Percentiles rank a stretch among this genome's conserved stretches.
phyloP scores from a whole-genome alignment of 2,329 filamentous ascomycete genomes.

The Colletotrichum tropicicola region DNA sequence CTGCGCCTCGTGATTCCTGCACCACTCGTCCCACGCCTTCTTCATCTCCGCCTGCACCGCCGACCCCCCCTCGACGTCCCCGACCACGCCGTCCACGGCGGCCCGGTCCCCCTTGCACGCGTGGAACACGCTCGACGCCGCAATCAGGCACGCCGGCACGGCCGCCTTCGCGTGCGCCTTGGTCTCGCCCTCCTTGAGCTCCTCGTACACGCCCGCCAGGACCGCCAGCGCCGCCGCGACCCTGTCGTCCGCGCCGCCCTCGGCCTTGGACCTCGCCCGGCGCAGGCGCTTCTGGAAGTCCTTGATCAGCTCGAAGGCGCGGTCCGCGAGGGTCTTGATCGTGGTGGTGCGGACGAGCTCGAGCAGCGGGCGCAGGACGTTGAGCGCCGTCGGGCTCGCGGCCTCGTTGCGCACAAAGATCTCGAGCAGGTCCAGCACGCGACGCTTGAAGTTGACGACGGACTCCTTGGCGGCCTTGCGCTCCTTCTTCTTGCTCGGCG shows the following conservation, averaged over 20 bases:
- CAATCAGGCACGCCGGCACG: conserved; percentile 75
- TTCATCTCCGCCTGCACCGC: conserved; percentile 12
- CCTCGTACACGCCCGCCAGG: conserved; percentile 73
- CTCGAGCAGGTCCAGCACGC: conserved; percentile 86
- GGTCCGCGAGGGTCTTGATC: conserved; percentile 78
- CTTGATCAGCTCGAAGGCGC: conserved; percentile 76
- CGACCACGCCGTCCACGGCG: conserved; percentile 71
- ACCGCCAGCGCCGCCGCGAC: conserved; percentile 61
- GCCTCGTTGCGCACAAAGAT: conserved; percentile 86
- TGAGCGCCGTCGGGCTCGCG: conserved; percentile 71
- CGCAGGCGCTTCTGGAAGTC: conserved; percentile 74
- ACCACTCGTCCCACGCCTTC: conserved; percentile 30
- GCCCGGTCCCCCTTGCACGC: conserved; percentile 61
- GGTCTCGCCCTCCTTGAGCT: conserved; percentile 69
- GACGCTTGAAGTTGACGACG: conserved; percentile 94
- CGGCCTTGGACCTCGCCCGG: conserved; percentile 58
- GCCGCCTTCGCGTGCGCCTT: conserved; percentile 79
- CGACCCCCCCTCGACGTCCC: conserved; percentile 60
- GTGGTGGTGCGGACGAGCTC: conserved; percentile 78
- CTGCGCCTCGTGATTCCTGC: conserved; percentile 22
- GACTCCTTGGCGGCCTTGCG: conserved; percentile 88
- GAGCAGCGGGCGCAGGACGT: conserved; percentile 80
- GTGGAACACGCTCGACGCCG: conserved; percentile 69
- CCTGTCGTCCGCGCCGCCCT: conserved; percentile 46
- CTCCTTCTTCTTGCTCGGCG: conserved; percentile 79